A percentile compares a stretch with the other conserved stretches of the same genome.
Conservation (phyloP, 2,329 filamentous ascomycete species). For the Neonectria ditissima region DNA sequence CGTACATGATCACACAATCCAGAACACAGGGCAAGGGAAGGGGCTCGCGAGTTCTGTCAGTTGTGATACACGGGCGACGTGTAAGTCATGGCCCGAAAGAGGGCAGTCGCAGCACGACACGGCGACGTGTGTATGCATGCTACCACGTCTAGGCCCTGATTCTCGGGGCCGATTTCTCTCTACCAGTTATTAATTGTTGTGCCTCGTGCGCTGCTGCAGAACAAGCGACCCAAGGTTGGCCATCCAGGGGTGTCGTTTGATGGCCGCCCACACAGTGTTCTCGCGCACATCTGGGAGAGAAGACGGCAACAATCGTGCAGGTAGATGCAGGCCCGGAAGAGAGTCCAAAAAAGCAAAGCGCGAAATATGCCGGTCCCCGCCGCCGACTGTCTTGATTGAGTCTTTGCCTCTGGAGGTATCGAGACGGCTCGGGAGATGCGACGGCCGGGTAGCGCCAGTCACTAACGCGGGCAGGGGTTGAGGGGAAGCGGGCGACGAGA, state of each 20-base stretch:
- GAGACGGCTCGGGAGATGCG: constrained; percentile 37
- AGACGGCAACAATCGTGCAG: constrained; percentile 38
- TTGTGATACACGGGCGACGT: constrained; percentile 32
- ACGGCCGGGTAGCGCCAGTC: constrained; percentile 37
- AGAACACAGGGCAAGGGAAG: neutral
- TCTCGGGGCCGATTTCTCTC: constrained; percentile 15
- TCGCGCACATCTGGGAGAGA: constrained; percentile 29
- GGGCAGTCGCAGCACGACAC: constrained; percentile 33
- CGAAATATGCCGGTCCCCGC: constrained; percentile 16
- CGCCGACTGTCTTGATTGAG: constrained; percentile 1
- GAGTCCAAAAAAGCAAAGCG: constrained; percentile 25
- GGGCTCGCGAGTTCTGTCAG: constrained; percentile 1
- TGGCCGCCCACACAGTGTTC: constrained; percentile 24
- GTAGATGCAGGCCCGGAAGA: constrained; percentile 32
- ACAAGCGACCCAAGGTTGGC: constrained; percentile 3
- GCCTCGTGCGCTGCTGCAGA: constrained; percentile 13
- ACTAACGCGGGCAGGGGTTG: constrained; percentile 30
- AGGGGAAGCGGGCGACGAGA: constrained; percentile 12
- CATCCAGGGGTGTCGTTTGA: constrained; percentile 11
- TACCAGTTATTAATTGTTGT: constrained; percentile 18
- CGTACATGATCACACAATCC: constrained; percentile 5
- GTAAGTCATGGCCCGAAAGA: constrained; percentile 40
- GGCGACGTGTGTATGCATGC: constrained; percentile 43
- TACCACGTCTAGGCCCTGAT: constrained; percentile 30
- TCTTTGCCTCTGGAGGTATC: constrained; percentile 27